A percentile compares a stretch with the other conserved stretches of the same genome.
Evolutionary conservation across 176 grass and related monocot species (phyloP).

Genomic region (Secale cereale): DNA sequence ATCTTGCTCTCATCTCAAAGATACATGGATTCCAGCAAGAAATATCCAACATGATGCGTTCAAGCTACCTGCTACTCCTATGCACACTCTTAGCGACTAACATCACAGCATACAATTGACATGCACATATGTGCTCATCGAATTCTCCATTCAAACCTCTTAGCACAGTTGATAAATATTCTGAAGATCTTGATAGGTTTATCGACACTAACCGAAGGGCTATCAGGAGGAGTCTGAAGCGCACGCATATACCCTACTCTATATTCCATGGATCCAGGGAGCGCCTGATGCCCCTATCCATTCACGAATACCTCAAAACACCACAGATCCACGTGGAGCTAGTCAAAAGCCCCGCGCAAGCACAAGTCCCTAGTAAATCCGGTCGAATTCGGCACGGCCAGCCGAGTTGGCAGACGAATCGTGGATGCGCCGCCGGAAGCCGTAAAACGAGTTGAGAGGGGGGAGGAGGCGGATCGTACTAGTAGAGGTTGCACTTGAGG

Average conservation of each 20-base stretch:
- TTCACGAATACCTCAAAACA: not conserved
- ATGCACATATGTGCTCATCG: not conserved
- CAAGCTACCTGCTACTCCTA: not conserved
- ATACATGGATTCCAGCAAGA: not conserved
- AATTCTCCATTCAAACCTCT: not conserved
- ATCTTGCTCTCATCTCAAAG: not conserved
- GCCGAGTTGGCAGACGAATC: not conserved
- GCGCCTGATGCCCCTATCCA: not conserved
- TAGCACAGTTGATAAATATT: not conserved
- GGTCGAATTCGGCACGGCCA: not conserved
- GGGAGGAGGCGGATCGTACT: constrained; percentile 54
- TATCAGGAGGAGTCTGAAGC: not conserved
- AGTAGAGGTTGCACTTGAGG: constrained; percentile 99
- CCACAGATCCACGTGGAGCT: not conserved
- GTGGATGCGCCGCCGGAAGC: not conserved
- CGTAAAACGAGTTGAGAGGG: not conserved
- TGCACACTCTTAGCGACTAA: not conserved
- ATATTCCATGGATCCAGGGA: not conserved
- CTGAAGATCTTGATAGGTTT: not conserved
- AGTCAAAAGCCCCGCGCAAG: not conserved
- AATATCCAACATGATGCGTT: not conserved
- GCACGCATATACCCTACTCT: not conserved
- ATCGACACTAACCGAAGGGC: constrained; percentile 4
- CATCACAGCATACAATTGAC: not conserved
- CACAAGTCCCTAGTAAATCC: not conserved